phyloP scores from a whole-genome alignment of 495 filamentous ascomycete species.

The Talaromyces wortmannii region DNA sequence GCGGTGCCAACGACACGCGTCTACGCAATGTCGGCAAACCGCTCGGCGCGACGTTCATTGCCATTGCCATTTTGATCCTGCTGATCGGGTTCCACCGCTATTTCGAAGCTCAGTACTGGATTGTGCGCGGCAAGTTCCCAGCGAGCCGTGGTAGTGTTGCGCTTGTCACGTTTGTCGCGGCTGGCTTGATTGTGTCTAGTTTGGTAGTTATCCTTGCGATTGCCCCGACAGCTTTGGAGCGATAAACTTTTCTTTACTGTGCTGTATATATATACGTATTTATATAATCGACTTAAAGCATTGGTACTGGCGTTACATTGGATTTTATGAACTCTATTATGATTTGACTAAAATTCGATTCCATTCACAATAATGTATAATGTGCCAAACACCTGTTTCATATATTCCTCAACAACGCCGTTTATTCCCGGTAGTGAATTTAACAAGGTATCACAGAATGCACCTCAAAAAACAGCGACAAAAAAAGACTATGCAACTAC shows the following conservation, averaged over 20 bases:
- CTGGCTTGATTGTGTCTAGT: slow-evolving; percentile 61
- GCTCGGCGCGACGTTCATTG: slow-evolving; percentile 87
- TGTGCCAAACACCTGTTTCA: too few relatives aligned
- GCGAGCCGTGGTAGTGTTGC: slow-evolving; percentile 84
- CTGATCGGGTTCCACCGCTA: slow-evolving; percentile 72
- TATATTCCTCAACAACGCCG: too few relatives aligned
- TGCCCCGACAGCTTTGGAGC: slow-evolving; percentile 46
- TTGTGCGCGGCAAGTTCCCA: slow-evolving; percentile 89
- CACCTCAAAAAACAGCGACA: background rate
- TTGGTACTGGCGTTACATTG: too few relatives aligned
- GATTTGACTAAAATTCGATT: too few relatives aligned
- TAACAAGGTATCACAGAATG: background rate
- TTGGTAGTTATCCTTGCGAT: slow-evolving; percentile 66
- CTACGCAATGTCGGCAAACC: slow-evolving; percentile 84
- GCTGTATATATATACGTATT: background rate
- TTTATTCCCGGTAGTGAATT: background rate
- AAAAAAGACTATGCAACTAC: slow-evolving; percentile 14
- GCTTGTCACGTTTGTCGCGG: slow-evolving; percentile 64
- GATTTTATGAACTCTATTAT: too few relatives aligned
- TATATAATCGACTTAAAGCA: background rate
- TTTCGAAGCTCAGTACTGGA: slow-evolving; percentile 69
- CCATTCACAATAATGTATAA: too few relatives aligned
- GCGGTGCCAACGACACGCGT: slow-evolving; percentile 12
- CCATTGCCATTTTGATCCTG: slow-evolving; percentile 78
- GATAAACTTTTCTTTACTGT: slow-evolving; percentile 6